These are phyloP conservation scores for Ceratocystis huliohia DNA, from an alignment of 2,329 filamentous ascomycete genomes.

Conservation along the genomic window DNA sequence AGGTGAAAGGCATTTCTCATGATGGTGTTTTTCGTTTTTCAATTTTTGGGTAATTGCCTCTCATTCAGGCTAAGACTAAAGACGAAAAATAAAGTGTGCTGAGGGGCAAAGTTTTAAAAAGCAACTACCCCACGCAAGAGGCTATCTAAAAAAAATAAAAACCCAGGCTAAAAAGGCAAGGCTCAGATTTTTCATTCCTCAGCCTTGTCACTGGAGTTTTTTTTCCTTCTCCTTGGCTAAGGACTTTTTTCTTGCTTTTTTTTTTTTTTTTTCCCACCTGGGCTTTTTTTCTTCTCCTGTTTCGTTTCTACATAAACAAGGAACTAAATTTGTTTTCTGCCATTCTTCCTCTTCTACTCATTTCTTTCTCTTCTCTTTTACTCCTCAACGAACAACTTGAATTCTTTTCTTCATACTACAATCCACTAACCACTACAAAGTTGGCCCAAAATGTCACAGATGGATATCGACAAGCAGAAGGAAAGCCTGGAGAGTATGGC, in stretches of 20 bases:
- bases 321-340: background rate
- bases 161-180: background rate
- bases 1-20: background rate
- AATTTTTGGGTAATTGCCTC: background rate
- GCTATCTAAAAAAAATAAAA: background rate
- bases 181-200: background rate
- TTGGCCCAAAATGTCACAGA: constrained; percentile 35
- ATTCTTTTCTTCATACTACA: constrained; percentile 10
- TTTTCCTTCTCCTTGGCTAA: constrained; percentile 3
- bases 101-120: background rate
- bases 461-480: constrained; percentile 49
- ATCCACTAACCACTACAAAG: constrained; percentile 11
- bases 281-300: constrained; percentile 1
- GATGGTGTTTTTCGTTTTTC: background rate
- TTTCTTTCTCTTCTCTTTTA: constrained; percentile 7
- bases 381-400: background rate
- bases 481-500: constrained; percentile 59
- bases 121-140: background rate
- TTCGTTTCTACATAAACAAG: background rate
- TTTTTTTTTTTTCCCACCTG: background rate
- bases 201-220: background rate
- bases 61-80: too few relatives aligned
- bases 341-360: background rate
- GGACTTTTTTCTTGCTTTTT: background rate
- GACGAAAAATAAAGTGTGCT: too few relatives aligned